Evolutionary conservation across 2,329 filamentous ascomycete species (phyloP).

Genomic region (Penicillium rolfsii): DNA sequence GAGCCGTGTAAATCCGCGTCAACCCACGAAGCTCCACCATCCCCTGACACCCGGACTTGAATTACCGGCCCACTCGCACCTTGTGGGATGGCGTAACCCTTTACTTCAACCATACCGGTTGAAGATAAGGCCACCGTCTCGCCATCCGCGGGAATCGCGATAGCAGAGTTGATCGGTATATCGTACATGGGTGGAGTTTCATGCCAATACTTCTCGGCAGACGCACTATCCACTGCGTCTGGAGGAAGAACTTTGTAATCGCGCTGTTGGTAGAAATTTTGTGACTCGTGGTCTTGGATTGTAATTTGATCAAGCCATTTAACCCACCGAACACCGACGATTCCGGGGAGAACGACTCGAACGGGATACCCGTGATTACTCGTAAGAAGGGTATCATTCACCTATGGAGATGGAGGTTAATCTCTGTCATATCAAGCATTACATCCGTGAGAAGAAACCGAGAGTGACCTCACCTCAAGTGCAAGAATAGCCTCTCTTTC

Average conservation of each 20-base stretch:
- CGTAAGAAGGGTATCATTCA: slow-evolving; percentile 54
- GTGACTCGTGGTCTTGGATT: slow-evolving; percentile 54
- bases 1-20: slow-evolving; percentile 48
- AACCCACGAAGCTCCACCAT: slow-evolving; percentile 56
- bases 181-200: slow-evolving; percentile 56
- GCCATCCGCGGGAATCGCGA: slow-evolving; percentile 52
- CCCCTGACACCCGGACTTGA: slow-evolving; percentile 57
- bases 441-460: too few relatives aligned
- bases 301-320: slow-evolving; percentile 61
- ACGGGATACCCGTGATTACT: slow-evolving; percentile 58
- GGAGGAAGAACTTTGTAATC: slow-evolving; percentile 65
- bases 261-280: slow-evolving; percentile 60
- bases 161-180: slow-evolving; percentile 61
- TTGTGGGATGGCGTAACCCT: slow-evolving; percentile 60
- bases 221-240: slow-evolving; percentile 52
- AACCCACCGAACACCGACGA: slow-evolving; percentile 58
- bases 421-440: too few relatives aligned
- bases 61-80: slow-evolving; percentile 57
- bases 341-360: slow-evolving; percentile 56
- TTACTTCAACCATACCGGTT: slow-evolving; percentile 52
- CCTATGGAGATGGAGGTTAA: slow-evolving; percentile 34
- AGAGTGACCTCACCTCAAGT: slow-evolving; percentile 44
- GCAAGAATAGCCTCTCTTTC: slow-evolving; percentile 54
- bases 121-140: slow-evolving; percentile 47
- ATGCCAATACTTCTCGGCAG: slow-evolving; percentile 58